These are phyloP conservation scores for Hyaloperonospora brassicae DNA, from an alignment of 352 stramenopile genomes.

Conservation along the genomic window DNA sequence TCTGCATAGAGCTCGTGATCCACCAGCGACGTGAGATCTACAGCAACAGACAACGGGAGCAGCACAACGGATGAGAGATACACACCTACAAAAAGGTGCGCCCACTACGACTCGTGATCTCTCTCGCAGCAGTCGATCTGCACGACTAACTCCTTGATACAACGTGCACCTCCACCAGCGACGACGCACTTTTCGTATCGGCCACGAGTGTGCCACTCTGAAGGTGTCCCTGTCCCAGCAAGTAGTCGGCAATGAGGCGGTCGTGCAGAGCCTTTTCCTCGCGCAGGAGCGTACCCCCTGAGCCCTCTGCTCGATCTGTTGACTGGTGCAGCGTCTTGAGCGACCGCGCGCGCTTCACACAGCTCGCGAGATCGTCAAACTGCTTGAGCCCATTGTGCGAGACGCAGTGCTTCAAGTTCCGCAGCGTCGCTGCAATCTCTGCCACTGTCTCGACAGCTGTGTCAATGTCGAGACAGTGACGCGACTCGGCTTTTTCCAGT, in stretches of 20 bases:
- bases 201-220: constrained; percentile 61
- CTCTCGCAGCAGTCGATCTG: no score
- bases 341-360: constrained; percentile 35
- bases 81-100: not conserved
- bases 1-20: constrained; percentile 55
- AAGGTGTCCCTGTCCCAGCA: constrained; percentile 59
- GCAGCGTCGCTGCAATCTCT: constrained; percentile 37
- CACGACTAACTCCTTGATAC: no score
- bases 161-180: no score
- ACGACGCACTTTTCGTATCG: constrained; percentile 38
- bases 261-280: constrained; percentile 25
- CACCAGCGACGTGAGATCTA: constrained; percentile 54
- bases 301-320: constrained; percentile 14
- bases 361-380: constrained; percentile 49
- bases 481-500: constrained; percentile 40
- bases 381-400: constrained; percentile 43
- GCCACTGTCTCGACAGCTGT: constrained; percentile 43
- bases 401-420: constrained; percentile 36
- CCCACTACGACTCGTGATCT: no score
- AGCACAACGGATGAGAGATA: constrained; percentile 6
- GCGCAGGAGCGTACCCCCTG: constrained; percentile 1
- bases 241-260: constrained; percentile 65
- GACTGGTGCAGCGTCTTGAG: constrained; percentile 32
- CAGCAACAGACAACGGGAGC: not conserved
- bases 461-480: constrained; percentile 53